Conservation (phyloP, 83 land plant genomes). For the Picea abies region DNA sequence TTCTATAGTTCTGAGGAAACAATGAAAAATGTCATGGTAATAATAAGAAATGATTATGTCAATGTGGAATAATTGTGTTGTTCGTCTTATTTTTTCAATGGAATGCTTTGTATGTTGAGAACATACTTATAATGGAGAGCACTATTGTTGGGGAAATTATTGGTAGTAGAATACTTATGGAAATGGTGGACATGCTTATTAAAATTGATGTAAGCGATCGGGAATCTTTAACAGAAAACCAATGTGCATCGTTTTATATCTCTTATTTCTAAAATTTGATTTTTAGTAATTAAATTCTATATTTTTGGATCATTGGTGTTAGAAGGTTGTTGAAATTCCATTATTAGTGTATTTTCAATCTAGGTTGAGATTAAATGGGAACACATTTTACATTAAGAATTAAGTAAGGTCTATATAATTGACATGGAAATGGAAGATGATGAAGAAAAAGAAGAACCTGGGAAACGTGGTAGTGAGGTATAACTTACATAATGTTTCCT, state of each 20-base stretch:
- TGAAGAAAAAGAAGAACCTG: conserved; percentile 36
- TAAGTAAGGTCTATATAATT: conserved; percentile 71
- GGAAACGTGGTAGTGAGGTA: conserved; percentile 60
- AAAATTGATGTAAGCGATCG: conserved; percentile 82
- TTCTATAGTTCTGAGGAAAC: background rate
- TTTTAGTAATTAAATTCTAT: background rate
- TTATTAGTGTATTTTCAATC: background rate
- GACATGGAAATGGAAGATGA: conserved; percentile 87
- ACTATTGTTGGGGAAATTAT: conserved; percentile 53
- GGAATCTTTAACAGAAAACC: background rate
- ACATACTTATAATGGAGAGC: conserved; percentile 72
- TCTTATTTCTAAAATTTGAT: background rate
- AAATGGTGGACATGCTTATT: conserved; percentile 67
- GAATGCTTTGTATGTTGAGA: conserved; percentile 73
- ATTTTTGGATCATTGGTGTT: background rate
- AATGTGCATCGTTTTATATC: background rate
- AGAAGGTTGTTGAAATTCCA: background rate
- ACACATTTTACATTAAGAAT: conserved; percentile 65
- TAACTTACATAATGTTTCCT: background rate
- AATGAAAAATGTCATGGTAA: background rate
- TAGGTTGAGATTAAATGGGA: conserved; percentile 90
- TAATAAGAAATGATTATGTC: background rate
- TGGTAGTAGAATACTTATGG: conserved; percentile 49
- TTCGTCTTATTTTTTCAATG: conserved; percentile 27
- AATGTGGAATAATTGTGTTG: background rate